Base-by-base conservation (phyloP, 495 filamentous ascomycete genomes). In the Paragyromitra xinjiangensis region DNA sequence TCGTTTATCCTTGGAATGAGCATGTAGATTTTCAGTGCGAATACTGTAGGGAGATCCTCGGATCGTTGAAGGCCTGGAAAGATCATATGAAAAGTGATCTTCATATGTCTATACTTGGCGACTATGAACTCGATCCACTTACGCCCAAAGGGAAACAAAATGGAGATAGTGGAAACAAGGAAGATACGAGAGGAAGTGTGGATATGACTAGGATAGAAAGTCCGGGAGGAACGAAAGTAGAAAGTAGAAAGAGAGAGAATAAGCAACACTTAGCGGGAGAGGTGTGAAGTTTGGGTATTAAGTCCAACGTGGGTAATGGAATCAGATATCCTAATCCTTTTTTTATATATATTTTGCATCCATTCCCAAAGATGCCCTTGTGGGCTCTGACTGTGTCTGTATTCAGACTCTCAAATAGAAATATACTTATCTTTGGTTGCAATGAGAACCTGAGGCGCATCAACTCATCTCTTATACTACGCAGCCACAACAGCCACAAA, bases 21-120 rank as follows among this genome's bases (percentile, higher is more conserved):
- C 74, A 77, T n/a, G 69, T 77, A 26, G 51, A 73, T 45, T 77
- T 77, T 37, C 74, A 77, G 40, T 77, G 74, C 24, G 74, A 77
- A 34, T 19, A 53, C 26, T 77, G 74, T 51, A 55, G 69, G 26
- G 62, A 73, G 9, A 65, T 77, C 26, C 74, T 77, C 6, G 74
- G 74, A 44, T 66, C 74, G 11, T 37, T 77, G n/a, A 62, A 73
- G 19, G 51, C 74, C 50, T 77, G 74, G 74, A 56, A 66, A 22
- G 29, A 66, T 24, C 74, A 77, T 66, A 77, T 77, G 74, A 73
- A n/a, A 44, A 53, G 62, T 9, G 74, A 77, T 50, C n/a, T 26
- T 29, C 74, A 77, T 37, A 37, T 77, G 42, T 55, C 39, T 34
- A 73, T 73, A 42, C 74, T 77, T 26, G 48, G 58, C 12, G 74